Base-by-base conservation (phyloP, 495 filamentous ascomycete species). In the Hypoxylon cercidicola region DNA sequence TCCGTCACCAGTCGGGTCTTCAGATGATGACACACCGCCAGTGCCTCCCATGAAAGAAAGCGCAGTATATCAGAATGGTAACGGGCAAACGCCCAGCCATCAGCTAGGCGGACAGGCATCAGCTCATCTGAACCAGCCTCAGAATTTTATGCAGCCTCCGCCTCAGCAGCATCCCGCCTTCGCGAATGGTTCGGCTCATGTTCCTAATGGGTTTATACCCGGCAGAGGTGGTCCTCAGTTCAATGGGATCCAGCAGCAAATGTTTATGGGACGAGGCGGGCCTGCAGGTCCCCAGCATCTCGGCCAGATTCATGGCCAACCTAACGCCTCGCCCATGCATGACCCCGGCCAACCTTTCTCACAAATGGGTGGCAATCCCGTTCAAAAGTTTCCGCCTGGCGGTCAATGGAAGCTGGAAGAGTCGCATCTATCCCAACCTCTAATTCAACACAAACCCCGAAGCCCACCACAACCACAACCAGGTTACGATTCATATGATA, bases 381-480 rank as follows among this genome's bases (percentile, higher is more conserved):
- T 71, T 50, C 61, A 73, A 47, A 53, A 64, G 51, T 47, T 64
- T 37, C 45, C 67, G 66, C 59, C 66, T 45, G 55, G 67, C 39
- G 67, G 74, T 56, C 65, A 69, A 39, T 83, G 81, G 81, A 77
- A 73, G 23, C 37, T 74, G 19, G 76, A 82, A 51, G 78, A 82
- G 59, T 82, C 80, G 6, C 74, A 77, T 45, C 71, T 83, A 10
- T 51, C 76, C 0, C 73, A 78, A 44, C 81, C 81, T 45, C 72
- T 83, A n/a, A 74, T 77, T 21, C 60, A 72, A 11, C 68, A 74
- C 28, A 78, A 75, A 44, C 30, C 71, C 74, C 1, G 64, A 73
- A 10, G 72, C 73, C 25, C 68, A 18, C 64, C 69, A 30, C 73
- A 76, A 21, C 72, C 72, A 25, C 75, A 75, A 57, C 72, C 72